phyloP scores from a whole-genome alignment of 1,284 basidiomycete genomes.

The Neolentinus lepideus region DNA sequence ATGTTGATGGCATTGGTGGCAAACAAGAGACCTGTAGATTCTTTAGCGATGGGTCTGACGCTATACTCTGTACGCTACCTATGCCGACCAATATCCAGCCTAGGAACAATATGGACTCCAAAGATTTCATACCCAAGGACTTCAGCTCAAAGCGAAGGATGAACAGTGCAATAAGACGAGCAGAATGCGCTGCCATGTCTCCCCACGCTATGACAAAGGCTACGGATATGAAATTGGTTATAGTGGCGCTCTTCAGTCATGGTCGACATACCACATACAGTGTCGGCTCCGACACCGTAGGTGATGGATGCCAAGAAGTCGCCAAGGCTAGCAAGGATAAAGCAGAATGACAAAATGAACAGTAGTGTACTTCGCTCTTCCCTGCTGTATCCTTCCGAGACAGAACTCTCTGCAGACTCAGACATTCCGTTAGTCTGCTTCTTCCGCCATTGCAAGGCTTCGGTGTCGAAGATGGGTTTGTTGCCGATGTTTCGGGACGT shows the following conservation, averaged over 20 bases:
- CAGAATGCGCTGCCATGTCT: slow-evolving; percentile 35
- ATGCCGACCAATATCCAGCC: slow-evolving; percentile 27
- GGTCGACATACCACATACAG: slow-evolving; percentile 31
- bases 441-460: neutral
- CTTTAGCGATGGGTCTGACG: neutral
- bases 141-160: slow-evolving; percentile 35
- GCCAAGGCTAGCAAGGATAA: slow-evolving; percentile 35
- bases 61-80: slow-evolving; percentile 24
- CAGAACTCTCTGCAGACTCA: neutral
- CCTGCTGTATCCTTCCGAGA: neutral
- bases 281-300: slow-evolving; percentile 21
- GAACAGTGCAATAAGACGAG: slow-evolving; percentile 34
- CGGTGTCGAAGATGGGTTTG: slow-evolving; percentile 7
- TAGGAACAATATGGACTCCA: slow-evolving; percentile 30
- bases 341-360: slow-evolving; percentile 37
- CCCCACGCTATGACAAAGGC: slow-evolving; percentile 45
- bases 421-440: too few relatives aligned
- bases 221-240: slow-evolving; percentile 14
- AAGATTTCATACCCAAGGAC: slow-evolving; percentile 21
- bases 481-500: slow-evolving; percentile 3
- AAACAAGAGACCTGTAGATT: slow-evolving; percentile 32
- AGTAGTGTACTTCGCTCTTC: slow-evolving; percentile 22
- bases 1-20: slow-evolving; percentile 33
- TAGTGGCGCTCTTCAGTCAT: neutral
- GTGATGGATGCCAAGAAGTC: slow-evolving; percentile 34